Evolutionary conservation across 2,329 filamentous ascomycete genomes (phyloP).

Genomic region (Blastomyces gilchristii): DNA sequence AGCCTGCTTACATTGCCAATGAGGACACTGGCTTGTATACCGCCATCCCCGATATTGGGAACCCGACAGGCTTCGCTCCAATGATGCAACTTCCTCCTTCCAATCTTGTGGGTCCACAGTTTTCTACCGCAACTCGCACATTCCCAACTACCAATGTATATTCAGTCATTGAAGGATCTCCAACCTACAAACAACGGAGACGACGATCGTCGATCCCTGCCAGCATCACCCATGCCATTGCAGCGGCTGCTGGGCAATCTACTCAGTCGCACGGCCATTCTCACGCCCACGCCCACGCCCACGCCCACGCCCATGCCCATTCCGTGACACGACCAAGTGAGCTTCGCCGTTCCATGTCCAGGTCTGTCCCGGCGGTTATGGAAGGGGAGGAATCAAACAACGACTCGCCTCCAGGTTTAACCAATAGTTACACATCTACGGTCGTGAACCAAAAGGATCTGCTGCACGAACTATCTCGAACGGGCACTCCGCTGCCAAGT

Average conservation of each 20-base stretch:
- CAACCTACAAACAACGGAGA: conserved; percentile 95
- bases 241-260: conserved; percentile 43
- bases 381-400: conserved; percentile 70
- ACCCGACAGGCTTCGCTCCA: conserved; percentile 65
- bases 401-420: conserved; percentile 67
- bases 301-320: conserved; percentile 46
- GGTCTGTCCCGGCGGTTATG: conserved; percentile 68
- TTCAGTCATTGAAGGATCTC: conserved; percentile 93
- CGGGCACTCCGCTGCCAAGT: conserved; percentile 79
- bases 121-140: conserved; percentile 56
- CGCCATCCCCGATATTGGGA: conserved; percentile 76
- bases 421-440: conserved; percentile 60
- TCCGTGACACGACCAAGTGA: conserved; percentile 59
- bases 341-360: conserved; percentile 79
- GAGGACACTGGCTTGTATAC: conserved; percentile 96
- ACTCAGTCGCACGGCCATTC: conserved; percentile 25
- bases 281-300: conserved; percentile 33
- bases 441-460: conserved; percentile 68
- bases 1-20: conserved; percentile 95
- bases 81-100: conserved; percentile 87
- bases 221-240: conserved; percentile 60
- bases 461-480: conserved; percentile 67
- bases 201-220: conserved; percentile 87
- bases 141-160: conserved; percentile 73
- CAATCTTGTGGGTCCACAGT: conserved; percentile 70